Evolutionary conservation across 768 basidiomycete species (phyloP), one percentile per base, ranked within the genome.

Genomic region (Suillus variegatus): DNA sequence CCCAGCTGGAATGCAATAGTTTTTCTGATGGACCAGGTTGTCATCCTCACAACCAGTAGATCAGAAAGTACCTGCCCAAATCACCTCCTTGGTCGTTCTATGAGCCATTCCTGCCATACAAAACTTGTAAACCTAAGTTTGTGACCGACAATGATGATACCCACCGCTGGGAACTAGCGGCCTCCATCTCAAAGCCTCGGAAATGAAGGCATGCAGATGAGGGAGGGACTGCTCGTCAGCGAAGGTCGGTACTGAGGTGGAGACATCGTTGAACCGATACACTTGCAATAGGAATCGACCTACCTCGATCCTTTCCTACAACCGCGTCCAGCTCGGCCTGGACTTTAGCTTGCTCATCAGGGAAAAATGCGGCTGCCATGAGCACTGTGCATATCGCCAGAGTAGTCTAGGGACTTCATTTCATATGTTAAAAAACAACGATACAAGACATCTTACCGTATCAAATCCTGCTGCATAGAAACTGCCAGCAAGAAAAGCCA

Each of bases 251-350:
- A 14, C 51, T 52, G 51, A 7, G 18, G 13, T 13, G 7, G 25
- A 60, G 16, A 52, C 77, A 70, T 5, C 86, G 85, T 43, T 52
- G 14, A 52, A 28, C 28, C 0, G 16, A 52, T 52, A 16, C 25
- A 16, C 51, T 16, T 52, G 25, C 25, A 52, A 18, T 52, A 16
- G 8, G 25, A 28, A 52, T 25, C 3, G 14, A 28, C 14, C 16
- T 28, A 52, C 51, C 51, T 52, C 51, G 51, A 8, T 52, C 7
- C 6, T 14, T 28, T 28, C 51, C 51, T 25, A 88, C 71, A 8
- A 88, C 80, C 5, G 61, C 63, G 58, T 86, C 86, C 1, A 89
- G 74, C 64, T 89, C 85, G 16, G 82, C 79, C 57, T 86, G 86
- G 1, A 86, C 82, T 43, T 67, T 77, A 2, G 71, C 72, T 63